Base-by-base conservation (phyloP, 805 yeast genomes). In the Ogataea henricii region DNA sequence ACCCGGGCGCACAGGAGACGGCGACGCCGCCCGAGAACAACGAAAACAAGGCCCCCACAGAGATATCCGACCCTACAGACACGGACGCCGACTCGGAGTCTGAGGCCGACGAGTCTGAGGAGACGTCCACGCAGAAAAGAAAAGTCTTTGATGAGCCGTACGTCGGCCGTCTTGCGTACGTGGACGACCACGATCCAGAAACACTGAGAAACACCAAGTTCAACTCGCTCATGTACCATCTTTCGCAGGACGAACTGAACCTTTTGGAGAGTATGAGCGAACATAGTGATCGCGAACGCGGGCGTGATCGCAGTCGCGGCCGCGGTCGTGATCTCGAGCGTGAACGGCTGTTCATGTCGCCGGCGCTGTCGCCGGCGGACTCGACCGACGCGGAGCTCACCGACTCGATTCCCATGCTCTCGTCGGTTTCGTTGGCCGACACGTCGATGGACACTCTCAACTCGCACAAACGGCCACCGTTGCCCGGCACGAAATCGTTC, bases 191-290 rank as follows among this genome's bases (percentile, higher is more conserved):
- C 3, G 66, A 62, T 38, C 53, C 52, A 1, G 67, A 60, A 34
- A 61, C 69, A 1, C 49, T 57, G 40, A 49, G 59, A 17, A 66
- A 66, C 45, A 66, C 70, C 0, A 40, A 58, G 21, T 45, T 53
- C 39, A 66, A 66, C 45, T 58, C 70, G 2, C 36, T 62, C 46
- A 47, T 63, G 48, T 66, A 62, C 40, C 61, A 59, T 2, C 37
- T 60, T 3, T 50, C 62, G 2, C 46, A 50, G 17, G 56, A 54
- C 23, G 60, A 58, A 20, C 22, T 53, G 16, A 45, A 46, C 35
- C 36, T 43, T 29, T 30, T 56, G 32, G 57, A 49, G 3, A 32
- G 40, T n/a, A 8, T 23, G 25, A 45, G 43, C 30, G 48, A 38
- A 4, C 37, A 32, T 16, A 42, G 48, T 0, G 63, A 55, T 14